Conservation (phyloP, 2,329 filamentous ascomycete species). For the Aspergillus caelatus region DNA sequence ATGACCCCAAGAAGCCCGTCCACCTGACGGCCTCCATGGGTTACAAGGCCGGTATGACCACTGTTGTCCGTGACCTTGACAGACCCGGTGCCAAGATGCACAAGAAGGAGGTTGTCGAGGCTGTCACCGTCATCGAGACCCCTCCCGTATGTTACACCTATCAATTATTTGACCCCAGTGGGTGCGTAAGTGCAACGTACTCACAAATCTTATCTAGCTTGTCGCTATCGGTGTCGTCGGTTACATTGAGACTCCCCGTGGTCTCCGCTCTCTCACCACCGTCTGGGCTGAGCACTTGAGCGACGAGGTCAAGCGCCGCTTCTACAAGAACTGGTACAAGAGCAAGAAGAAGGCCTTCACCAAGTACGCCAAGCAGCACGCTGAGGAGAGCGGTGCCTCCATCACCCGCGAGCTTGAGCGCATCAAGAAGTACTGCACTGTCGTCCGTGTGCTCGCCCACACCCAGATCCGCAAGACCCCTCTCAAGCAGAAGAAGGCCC, state of each 20-base stretch:
- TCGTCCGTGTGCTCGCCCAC: slow-evolving; percentile 98
- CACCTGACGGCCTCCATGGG: slow-evolving; percentile 98
- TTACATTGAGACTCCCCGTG: slow-evolving; percentile 99
- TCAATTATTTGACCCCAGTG: background rate
- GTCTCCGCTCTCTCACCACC: slow-evolving; percentile 98
- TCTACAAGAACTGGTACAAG: slow-evolving; percentile 99
- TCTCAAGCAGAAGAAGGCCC: slow-evolving; percentile 99
- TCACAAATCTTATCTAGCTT: slow-evolving; percentile 66
- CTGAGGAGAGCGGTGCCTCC: slow-evolving; percentile 84
- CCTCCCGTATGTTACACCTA: slow-evolving; percentile 75
- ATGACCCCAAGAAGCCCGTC: slow-evolving; percentile 99
- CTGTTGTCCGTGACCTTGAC: slow-evolving; percentile 98
- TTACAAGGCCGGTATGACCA: slow-evolving; percentile 99
- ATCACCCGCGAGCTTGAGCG: slow-evolving; percentile 98
- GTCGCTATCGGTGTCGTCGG: slow-evolving; percentile 99
- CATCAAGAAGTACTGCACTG: slow-evolving; percentile 99
- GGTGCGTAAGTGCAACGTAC: background rate
- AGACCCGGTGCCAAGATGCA: slow-evolving; percentile 98
- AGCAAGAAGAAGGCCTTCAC: slow-evolving; percentile 99
- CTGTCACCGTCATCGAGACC: slow-evolving; percentile 85
- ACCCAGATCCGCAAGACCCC: slow-evolving; percentile 99
- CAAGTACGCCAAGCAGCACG: slow-evolving; percentile 99
- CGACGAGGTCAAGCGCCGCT: slow-evolving; percentile 98
- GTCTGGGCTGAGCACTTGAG: slow-evolving; percentile 99
- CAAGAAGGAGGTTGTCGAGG: slow-evolving; percentile 97